Percentiles rank a stretch among this genome's conserved stretches.
These are phyloP conservation scores for Neonectria ditissima DNA, from an alignment of 2,329 filamentous ascomycete genomes.

Conservation along the genomic window DNA sequence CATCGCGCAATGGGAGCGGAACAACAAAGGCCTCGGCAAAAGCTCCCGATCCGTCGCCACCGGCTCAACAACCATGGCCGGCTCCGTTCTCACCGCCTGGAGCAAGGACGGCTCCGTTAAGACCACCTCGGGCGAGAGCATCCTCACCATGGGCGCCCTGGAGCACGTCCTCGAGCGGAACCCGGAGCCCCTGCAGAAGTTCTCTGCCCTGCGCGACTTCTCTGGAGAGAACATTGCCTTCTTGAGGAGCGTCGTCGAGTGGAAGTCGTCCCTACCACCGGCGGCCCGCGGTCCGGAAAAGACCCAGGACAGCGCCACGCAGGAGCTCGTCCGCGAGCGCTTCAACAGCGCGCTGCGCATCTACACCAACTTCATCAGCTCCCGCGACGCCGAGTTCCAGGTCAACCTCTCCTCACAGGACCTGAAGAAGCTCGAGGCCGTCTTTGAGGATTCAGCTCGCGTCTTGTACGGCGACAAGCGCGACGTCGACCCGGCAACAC, in stretches of 20 bases:
- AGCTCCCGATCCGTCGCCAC: constrained; percentile 50
- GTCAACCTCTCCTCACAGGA: constrained; percentile 73
- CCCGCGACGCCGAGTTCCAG: constrained; percentile 68
- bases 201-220: constrained; percentile 74
- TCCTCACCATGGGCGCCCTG: constrained; percentile 44
- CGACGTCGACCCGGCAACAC: constrained; percentile 56
- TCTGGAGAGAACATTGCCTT: constrained; percentile 78
- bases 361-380: constrained; percentile 43
- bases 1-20: constrained; percentile 61
- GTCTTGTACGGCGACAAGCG: constrained; percentile 55
- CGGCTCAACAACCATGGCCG: constrained; percentile 47
- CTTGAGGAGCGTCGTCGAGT: constrained; percentile 65
- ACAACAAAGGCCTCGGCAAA: constrained; percentile 49
- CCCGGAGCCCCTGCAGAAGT: constrained; percentile 70
- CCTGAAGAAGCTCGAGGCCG: constrained; percentile 63
- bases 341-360: constrained; percentile 69
- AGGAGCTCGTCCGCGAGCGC: constrained; percentile 58
- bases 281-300: constrained; percentile 40
- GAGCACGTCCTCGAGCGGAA: constrained; percentile 71
- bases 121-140: constrained; percentile 53
- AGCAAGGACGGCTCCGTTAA: constrained; percentile 50
- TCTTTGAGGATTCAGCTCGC: constrained; percentile 68
- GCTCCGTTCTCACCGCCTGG: constrained; percentile 53
- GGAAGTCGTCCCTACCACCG: constrained; percentile 48
- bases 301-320: constrained; percentile 36